Conservation (phyloP, 1,139 yeast species). For the Lodderomyces margitis region DNA sequence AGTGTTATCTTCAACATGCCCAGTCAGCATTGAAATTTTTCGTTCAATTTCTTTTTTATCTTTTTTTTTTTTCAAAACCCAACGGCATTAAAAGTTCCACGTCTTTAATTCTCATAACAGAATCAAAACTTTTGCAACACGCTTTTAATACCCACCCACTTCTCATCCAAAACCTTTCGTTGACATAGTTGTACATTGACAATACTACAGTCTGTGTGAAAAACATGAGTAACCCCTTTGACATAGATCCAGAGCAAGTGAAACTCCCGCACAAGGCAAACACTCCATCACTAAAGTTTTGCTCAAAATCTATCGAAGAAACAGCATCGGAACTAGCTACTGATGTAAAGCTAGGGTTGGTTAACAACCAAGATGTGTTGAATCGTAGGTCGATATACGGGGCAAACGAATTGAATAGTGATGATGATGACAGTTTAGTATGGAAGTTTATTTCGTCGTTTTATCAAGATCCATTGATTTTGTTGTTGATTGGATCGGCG, state of each 20-base stretch:
- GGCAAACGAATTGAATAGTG: conserved; percentile 64
- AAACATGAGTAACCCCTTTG: conserved; percentile 17
- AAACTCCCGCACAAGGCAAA: conserved; percentile 24
- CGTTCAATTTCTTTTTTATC: not conserved
- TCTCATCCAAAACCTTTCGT: too few species aligned
- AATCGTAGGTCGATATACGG: conserved; percentile 77
- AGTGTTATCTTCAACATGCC: too few species aligned
- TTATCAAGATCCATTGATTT: conserved; percentile 84
- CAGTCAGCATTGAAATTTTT: too few species aligned
- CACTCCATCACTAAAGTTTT: conserved; percentile 52
- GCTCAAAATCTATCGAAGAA: conserved; percentile 59
- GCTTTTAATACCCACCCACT: not conserved
- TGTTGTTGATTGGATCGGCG: conserved; percentile 86
- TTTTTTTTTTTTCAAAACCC: not conserved
- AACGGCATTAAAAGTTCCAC: conserved; percentile 1
- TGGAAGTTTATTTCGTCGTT: conserved; percentile 75
- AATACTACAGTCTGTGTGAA: too few species aligned
- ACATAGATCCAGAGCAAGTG: conserved; percentile 20
- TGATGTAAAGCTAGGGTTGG: conserved; percentile 55
- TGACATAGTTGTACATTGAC: too few species aligned
- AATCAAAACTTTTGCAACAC: conserved; percentile 1
- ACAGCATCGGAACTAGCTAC: conserved; percentile 63
- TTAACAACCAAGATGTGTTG: conserved; percentile 64
- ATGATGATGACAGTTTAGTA: conserved; percentile 72
- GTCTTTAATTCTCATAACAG: not conserved